phyloP scores from a whole-genome alignment of 2,329 filamentous ascomycete species.

The Alternaria viburni region DNA sequence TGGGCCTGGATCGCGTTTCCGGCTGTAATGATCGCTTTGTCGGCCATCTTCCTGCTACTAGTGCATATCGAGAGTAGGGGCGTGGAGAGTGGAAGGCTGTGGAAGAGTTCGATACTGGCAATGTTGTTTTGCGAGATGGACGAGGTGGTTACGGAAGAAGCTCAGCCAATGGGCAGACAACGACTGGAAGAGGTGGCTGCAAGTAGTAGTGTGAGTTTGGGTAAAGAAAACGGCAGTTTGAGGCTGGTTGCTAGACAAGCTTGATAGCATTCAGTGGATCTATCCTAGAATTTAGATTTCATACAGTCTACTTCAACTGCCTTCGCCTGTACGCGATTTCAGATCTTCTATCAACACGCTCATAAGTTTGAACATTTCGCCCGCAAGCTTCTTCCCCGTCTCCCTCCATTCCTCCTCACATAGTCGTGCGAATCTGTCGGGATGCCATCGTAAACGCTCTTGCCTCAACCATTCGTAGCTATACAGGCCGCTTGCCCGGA shows the following conservation, averaged over 20 bases:
- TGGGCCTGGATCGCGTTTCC: slow-evolving; percentile 12
- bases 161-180: background rate
- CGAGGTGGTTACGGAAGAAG: background rate
- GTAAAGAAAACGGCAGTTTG: background rate
- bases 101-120: slow-evolving; percentile 15
- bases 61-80: slow-evolving; percentile 12
- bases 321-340: slow-evolving; percentile 1
- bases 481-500: slow-evolving; percentile 42
- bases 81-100: slow-evolving; percentile 7
- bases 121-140: slow-evolving; percentile 16
- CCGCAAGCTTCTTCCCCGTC: slow-evolving; percentile 37
- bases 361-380: slow-evolving; percentile 48
- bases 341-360: slow-evolving; percentile 38
- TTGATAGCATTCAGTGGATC: background rate
- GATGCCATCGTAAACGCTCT: slow-evolving; percentile 46
- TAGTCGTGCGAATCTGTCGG: slow-evolving; percentile 44
- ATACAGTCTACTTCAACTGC: background rate
- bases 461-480: slow-evolving; percentile 45
- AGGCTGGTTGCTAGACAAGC: background rate
- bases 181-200: slow-evolving; percentile 6
- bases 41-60: slow-evolving; percentile 4
- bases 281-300: background rate
- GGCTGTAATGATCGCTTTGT: slow-evolving; percentile 7
- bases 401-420: slow-evolving; percentile 43
- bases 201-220: background rate